Percentiles rank a stretch among this genome's conserved stretches.
Evolutionary conservation across 2,329 filamentous ascomycete genomes (phyloP).

Genomic region (Pseudogymnoascus sp.): DNA sequence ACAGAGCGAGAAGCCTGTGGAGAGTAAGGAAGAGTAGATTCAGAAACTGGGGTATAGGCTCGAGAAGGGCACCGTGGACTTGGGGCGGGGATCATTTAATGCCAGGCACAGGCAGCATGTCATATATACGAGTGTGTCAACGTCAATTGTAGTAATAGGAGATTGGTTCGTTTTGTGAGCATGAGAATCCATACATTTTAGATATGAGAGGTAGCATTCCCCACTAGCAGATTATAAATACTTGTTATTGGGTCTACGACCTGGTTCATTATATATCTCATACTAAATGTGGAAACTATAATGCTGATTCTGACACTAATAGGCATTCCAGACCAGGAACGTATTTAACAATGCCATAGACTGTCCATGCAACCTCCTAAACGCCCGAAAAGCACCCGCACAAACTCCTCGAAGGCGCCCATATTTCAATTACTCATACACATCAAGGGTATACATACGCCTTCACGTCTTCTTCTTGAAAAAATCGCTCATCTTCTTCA

Average conservation of each 20-base stretch:
- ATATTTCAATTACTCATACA: not conserved
- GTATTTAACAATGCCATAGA: not conserved
- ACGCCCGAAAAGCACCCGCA: not conserved
- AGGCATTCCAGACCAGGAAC: not conserved
- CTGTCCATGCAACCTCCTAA: not conserved
- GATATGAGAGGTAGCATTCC: not conserved
- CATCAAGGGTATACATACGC: not conserved
- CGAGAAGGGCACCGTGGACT: not conserved
- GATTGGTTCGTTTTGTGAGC: not conserved
- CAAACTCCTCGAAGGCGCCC: not conserved
- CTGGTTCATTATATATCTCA: not conserved
- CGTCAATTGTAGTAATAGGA: not conserved
- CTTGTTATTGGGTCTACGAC: not conserved
- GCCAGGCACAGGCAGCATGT: not conserved
- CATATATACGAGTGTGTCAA: not conserved
- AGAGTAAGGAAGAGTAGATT: not conserved
- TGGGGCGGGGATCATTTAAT: not conserved
- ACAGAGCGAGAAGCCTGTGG: not conserved
- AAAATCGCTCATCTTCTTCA: constrained; percentile 96
- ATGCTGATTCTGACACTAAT: not conserved
- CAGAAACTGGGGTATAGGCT: not conserved
- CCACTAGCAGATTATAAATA: not conserved
- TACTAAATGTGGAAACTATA: not conserved
- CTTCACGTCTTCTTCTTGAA: constrained; percentile 59
- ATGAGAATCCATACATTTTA: not conserved